A percentile compares a stretch with the other conserved stretches of the same genome.
These are phyloP conservation scores for Yamadazyma philogaea DNA, from an alignment of 805 yeast species.

Conservation along the genomic window DNA sequence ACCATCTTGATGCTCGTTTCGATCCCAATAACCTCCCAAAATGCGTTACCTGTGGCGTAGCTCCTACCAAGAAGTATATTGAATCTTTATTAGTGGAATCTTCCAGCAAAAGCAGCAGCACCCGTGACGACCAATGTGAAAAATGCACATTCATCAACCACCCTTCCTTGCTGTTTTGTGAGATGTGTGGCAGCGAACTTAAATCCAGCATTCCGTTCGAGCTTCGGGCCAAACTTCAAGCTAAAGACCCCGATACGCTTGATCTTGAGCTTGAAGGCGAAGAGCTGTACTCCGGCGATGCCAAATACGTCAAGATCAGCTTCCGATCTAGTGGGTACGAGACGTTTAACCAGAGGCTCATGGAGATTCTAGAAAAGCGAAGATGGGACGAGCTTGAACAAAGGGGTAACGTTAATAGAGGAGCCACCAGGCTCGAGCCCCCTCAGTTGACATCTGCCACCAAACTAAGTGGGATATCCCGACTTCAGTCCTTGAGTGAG, in stretches of 20 bases:
- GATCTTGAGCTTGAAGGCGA: conserved; percentile 27
- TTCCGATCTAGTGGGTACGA: conserved; percentile 71
- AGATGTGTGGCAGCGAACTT: conserved; percentile 71
- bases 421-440: conserved; percentile 25
- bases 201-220: conserved; percentile 12
- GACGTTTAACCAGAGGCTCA: conserved; percentile 45
- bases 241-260: conserved; percentile 8
- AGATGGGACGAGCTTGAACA: conserved; percentile 46
- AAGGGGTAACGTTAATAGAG: conserved; percentile 36
- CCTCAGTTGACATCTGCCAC: background rate
- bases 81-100: background rate
- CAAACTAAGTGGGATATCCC: conserved; percentile 58
- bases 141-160: conserved; percentile 82
- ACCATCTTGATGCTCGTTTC: conserved; percentile 26
- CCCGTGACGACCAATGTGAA: conserved; percentile 39
- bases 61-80: conserved; percentile 16
- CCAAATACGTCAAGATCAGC: conserved; percentile 57
- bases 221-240: conserved; percentile 6
- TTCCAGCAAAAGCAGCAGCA: background rate
- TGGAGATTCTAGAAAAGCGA: conserved; percentile 41
- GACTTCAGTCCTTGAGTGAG: conserved; percentile 58
- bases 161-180: conserved; percentile 73
- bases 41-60: conserved; percentile 42
- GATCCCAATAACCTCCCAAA: conserved; percentile 26
- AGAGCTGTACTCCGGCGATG: conserved; percentile 30